Conservation (phyloP, 2,329 filamentous ascomycete genomes). For the Fusarium sp. region DNA sequence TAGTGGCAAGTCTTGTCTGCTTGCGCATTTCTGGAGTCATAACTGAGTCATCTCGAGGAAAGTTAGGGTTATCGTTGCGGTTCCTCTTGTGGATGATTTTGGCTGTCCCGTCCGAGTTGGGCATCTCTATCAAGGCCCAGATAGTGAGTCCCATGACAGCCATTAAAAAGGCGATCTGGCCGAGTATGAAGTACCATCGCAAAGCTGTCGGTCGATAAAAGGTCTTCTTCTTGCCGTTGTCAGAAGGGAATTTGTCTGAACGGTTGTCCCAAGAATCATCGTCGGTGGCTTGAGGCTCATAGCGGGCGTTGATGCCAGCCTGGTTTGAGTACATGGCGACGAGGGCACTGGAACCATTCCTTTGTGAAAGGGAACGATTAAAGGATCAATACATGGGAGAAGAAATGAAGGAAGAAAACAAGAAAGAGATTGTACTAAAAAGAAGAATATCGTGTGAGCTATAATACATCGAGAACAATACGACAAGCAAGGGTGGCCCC, state of each 20-base stretch:
- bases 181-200: slow-evolving; percentile 45
- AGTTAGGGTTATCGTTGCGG: background rate
- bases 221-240: slow-evolving; percentile 25
- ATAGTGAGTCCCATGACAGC: slow-evolving; percentile 42
- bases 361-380: background rate
- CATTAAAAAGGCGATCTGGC: slow-evolving; percentile 36
- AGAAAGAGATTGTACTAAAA: background rate
- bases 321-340: slow-evolving; percentile 41
- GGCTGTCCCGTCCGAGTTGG: slow-evolving; percentile 43
- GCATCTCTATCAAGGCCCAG: slow-evolving; percentile 45
- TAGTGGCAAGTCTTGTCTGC: slow-evolving; percentile 29
- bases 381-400: background rate
- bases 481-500: background rate
- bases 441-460: background rate
- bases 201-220: slow-evolving; percentile 47
- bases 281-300: slow-evolving; percentile 45
- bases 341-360: slow-evolving; percentile 2
- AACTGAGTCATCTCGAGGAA: slow-evolving; percentile 5
- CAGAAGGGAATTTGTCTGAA: slow-evolving; percentile 24
- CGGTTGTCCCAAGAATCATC: slow-evolving; percentile 41
- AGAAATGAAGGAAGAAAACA: background rate
- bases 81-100: slow-evolving; percentile 37
- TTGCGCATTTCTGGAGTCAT: slow-evolving; percentile 9
- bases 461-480: background rate
- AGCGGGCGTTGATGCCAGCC: slow-evolving; percentile 36